A percentile compares a stretch with the other conserved stretches of the same genome.
Evolutionary conservation across 2,329 filamentous ascomycete species (phyloP).

Genomic region (Lachnellula hyalina): DNA sequence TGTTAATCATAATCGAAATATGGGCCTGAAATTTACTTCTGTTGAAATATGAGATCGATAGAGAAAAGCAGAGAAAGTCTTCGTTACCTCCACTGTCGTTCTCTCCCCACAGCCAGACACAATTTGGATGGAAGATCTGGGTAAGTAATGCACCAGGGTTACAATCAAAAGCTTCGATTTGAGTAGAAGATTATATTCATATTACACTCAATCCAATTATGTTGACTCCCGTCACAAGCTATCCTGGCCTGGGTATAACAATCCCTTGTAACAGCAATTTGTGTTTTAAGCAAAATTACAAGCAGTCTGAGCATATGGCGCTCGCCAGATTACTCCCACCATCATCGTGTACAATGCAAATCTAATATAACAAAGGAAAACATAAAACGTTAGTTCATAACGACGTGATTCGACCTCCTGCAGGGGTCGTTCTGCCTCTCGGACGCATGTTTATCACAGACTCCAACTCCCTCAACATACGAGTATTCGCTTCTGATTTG

Average conservation of each 20-base stretch:
- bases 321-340: conserved; percentile 4
- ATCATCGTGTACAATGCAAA: not conserved
- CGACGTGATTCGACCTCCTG: conserved; percentile 29
- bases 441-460: conserved; percentile 69
- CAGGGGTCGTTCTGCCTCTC: conserved; percentile 24
- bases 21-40: no score
- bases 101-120: no score
- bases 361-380: conserved; percentile 13
- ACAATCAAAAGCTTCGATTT: not conserved
- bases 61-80: no score
- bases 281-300: conserved; percentile 1
- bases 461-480: conserved; percentile 90
- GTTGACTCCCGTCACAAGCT: conserved; percentile 28
- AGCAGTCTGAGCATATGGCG: conserved; percentile 8
- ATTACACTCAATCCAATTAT: conserved; percentile 21
- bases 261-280: not conserved
- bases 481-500: conserved; percentile 73
- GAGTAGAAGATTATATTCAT: not conserved
- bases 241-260: not conserved
- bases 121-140: no score
- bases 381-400: conserved; percentile 30
- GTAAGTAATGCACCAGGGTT: no score
- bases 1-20: no score
- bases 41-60: no score
- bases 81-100: no score